Evolutionary conservation across 257 asterid genomes (phyloP).

Genomic region (Rehmannia glutinosa): DNA sequence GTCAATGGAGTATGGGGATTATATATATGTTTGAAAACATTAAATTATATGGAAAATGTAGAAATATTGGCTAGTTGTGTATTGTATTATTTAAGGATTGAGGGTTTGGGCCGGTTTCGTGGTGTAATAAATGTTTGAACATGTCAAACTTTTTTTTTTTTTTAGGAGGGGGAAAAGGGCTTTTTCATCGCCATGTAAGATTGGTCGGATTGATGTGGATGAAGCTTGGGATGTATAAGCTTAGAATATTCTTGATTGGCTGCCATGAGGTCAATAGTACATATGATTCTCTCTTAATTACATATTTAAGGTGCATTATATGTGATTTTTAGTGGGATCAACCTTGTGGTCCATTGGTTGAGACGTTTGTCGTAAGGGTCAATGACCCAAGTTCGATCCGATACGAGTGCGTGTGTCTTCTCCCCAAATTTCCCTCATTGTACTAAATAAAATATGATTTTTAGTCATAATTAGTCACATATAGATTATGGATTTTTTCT

Average conservation of each 20-base stretch:
- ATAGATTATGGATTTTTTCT: too few relatives aligned
- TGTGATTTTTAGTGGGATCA: too few relatives aligned
- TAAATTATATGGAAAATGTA: background rate
- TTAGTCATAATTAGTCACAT: too few relatives aligned
- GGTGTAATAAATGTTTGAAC: constrained; percentile 51
- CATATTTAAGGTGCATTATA: background rate
- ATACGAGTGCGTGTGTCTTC: too few relatives aligned
- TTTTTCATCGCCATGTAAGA: constrained; percentile 15
- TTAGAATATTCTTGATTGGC: constrained; percentile 16
- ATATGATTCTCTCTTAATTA: background rate
- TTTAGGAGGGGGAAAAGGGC: constrained; percentile 10
- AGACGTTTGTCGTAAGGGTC: too few relatives aligned
- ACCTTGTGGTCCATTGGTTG: too few relatives aligned
- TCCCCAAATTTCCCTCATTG: too few relatives aligned
- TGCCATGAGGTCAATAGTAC: constrained; percentile 6
- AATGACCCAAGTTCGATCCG: too few relatives aligned
- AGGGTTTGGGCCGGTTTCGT: constrained; percentile 45
- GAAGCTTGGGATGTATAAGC: background rate
- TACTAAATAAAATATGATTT: too few relatives aligned
- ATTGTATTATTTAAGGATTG: constrained; percentile 1
- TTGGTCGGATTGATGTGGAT: constrained; percentile 4
- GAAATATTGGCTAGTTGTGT: constrained; percentile 13
- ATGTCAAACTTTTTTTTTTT: constrained; percentile 40
- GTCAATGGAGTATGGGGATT: constrained; percentile 50
- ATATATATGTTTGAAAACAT: constrained; percentile 3